Evolutionary conservation across 805 yeast genomes (phyloP), one percentile per base, ranked within the genome.

Genomic region (Saccharomycopsis fibuligera): DNA sequence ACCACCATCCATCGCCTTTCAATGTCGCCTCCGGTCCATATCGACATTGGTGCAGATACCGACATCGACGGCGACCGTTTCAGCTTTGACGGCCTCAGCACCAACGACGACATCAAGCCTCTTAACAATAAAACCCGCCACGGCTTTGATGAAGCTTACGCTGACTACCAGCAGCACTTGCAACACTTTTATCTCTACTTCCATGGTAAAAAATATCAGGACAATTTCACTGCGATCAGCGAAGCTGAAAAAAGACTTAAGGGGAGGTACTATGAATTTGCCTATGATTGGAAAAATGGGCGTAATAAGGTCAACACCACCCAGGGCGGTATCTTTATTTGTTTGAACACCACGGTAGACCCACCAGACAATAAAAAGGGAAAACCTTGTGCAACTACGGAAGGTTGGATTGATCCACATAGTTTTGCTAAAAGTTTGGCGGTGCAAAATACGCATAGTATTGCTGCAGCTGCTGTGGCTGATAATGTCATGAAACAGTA

Each of bases 391-490:
- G 96, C 99, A 1, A 80, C 83, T 56, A 67, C 82, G 36, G 99
- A 93, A 68, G 85, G 97, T 1, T 91, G 96, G 88, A 79, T 90
- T 9, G 96, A 93, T 62, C 97, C 98, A 0, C 68, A 85, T 22
- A 72, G 80, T 6, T 83, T 79, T 57, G n/a, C n/a, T n/a, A n/a
- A n/a, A n/a, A n/a, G n/a, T n/a, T n/a, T n/a, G n/a, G 76, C 82
- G n/a, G 31, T 24, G n/a, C 21, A 25, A 16, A 42, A 31, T 30
- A 98, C 90, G 61, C 80, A 95, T 0, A 87, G 87, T 62, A 88
- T 88, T 65, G 96, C 96, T 19, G 76, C 90, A 37, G 96, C 89
- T 62, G 81, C 83, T 38, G 88, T 93, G 29, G 97, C 97, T 1
- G 91, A 89, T 62, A 81, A 78, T 54, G 67, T 93, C 44, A 97